phyloP scores from a whole-genome alignment of 495 filamentous ascomycete genomes.

The Trypethelium eluteriae region DNA sequence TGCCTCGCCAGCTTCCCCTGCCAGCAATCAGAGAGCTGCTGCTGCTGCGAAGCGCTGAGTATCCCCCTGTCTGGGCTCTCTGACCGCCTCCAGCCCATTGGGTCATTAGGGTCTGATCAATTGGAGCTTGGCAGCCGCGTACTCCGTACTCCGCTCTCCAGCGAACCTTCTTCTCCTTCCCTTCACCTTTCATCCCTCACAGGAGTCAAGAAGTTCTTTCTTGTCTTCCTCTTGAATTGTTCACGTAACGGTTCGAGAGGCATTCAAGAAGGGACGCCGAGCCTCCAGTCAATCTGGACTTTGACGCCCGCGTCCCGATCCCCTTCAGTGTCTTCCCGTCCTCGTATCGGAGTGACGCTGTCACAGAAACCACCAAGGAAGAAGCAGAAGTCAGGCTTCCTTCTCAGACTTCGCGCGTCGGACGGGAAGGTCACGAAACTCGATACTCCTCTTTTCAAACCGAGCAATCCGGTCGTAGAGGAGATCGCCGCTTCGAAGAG shows the following conservation, averaged over 20 bases:
- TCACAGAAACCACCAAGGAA: constrained; percentile 65
- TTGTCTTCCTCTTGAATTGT: constrained; percentile 89
- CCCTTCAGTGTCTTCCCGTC: constrained; percentile 99
- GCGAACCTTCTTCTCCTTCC: constrained; percentile 13
- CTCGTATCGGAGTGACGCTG: constrained; percentile 88
- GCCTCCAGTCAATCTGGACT: constrained; percentile 97
- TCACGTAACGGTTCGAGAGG: constrained; percentile 72
- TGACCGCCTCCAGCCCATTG: constrained; percentile 5
- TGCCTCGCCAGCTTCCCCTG: neutral
- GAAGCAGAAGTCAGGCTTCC: constrained; percentile 86
- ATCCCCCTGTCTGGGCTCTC: neutral
- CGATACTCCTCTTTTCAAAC: constrained; percentile 55
- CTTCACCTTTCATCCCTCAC: constrained; percentile 22
- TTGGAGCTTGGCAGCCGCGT: constrained; percentile 6
- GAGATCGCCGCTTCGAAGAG: constrained; percentile 62
- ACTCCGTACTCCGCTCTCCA: neutral
- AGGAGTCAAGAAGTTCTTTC: constrained; percentile 78
- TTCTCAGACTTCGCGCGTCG: constrained; percentile 62
- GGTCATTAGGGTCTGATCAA: neutral
- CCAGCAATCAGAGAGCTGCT: neutral
- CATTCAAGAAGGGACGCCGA: constrained; percentile 82
- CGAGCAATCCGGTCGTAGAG: constrained; percentile 52
- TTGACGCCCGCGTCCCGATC: constrained; percentile 98
- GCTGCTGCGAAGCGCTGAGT: neutral
- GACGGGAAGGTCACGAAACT: constrained; percentile 86